A percentile compares a stretch with the other conserved stretches of the same genome.
Evolutionary conservation across 2,329 filamentous ascomycete genomes (phyloP).

Genomic region (Aspergillus ruber): DNA sequence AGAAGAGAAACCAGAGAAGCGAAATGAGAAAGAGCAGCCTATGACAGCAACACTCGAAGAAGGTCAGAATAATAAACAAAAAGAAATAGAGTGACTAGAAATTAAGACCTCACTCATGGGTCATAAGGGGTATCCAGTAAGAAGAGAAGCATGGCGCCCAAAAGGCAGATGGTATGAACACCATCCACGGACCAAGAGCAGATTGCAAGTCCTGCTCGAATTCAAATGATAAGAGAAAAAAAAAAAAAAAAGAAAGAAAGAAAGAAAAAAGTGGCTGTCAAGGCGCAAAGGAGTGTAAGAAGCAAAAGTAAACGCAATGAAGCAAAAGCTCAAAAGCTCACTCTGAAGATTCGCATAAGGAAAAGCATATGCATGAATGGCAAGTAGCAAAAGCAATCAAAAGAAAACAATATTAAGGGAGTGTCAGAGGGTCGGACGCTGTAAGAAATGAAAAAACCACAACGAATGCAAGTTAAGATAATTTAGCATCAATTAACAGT

Average conservation of each 20-base stretch:
- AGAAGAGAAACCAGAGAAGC: conserved; percentile 2
- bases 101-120: conserved; percentile 17
- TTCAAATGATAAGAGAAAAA: conserved; percentile 5
- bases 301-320: conserved; percentile 2
- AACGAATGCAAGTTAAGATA: background rate
- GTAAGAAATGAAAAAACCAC: conserved; percentile 10
- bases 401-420: background rate
- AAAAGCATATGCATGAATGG: background rate
- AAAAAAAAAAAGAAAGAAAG: conserved; percentile 8
- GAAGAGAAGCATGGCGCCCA: conserved; percentile 16
- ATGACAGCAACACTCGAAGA: conserved; percentile 2
- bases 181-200: conserved; percentile 3
- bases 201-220: conserved; percentile 11
- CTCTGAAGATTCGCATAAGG: background rate
- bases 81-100: background rate
- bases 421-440: conserved; percentile 1
- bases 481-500: background rate
- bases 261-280: conserved; percentile 5
- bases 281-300: background rate
- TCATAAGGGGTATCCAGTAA: conserved; percentile 18
- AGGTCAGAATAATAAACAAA: conserved; percentile 1
- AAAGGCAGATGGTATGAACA: background rate
- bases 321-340: conserved; percentile 4
- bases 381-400: background rate
- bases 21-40: conserved; percentile 3